A percentile compares a stretch with the other conserved stretches of the same genome.
phyloP scores from a whole-genome alignment of 768 basidiomycete species.

The Saitozyma podzolica region DNA sequence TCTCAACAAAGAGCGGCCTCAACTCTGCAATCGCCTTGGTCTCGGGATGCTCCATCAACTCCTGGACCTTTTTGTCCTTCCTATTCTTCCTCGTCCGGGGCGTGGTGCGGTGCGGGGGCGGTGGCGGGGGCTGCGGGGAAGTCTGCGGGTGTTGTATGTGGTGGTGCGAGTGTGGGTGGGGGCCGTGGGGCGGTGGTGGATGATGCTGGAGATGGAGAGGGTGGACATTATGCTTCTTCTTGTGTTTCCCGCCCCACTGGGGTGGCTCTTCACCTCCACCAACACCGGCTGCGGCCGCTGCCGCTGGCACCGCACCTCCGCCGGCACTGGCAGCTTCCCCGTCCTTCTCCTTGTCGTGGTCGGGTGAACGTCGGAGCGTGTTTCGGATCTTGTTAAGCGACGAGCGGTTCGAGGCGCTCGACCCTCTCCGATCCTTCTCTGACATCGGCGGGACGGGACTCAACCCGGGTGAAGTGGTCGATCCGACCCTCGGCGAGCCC shows the following conservation, averaged over 20 bases:
- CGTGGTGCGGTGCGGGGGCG: constrained; percentile 1
- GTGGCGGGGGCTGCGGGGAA: constrained; percentile 1
- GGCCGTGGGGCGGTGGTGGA: too few relatives aligned
- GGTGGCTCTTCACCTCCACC: background rate
- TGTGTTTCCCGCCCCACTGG: too few relatives aligned
- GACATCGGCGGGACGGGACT: too few relatives aligned
- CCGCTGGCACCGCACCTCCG: too few relatives aligned
- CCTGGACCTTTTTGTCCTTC: constrained; percentile 14
- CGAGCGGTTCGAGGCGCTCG: background rate
- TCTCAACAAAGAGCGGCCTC: constrained; percentile 85
- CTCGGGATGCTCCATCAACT: constrained; percentile 68
- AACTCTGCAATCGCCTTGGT: constrained; percentile 75
- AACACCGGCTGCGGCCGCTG: background rate
- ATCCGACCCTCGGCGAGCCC: too few relatives aligned
- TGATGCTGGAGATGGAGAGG: too few relatives aligned
- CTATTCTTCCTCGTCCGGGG: constrained; percentile 10
- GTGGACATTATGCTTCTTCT: too few relatives aligned
- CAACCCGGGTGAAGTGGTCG: too few relatives aligned
- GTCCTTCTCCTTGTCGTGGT: constrained; percentile 7
- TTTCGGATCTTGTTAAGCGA: constrained; percentile 7
- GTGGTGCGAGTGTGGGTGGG: too few relatives aligned
- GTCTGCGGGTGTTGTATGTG: background rate
- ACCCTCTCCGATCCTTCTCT: background rate
- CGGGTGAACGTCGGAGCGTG: background rate
- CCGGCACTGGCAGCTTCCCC: background rate